Percentiles rank a stretch among this genome's conserved stretches.
Evolutionary conservation across 306 rosid genomes (phyloP).

Genomic region (Prunus mongolica): DNA sequence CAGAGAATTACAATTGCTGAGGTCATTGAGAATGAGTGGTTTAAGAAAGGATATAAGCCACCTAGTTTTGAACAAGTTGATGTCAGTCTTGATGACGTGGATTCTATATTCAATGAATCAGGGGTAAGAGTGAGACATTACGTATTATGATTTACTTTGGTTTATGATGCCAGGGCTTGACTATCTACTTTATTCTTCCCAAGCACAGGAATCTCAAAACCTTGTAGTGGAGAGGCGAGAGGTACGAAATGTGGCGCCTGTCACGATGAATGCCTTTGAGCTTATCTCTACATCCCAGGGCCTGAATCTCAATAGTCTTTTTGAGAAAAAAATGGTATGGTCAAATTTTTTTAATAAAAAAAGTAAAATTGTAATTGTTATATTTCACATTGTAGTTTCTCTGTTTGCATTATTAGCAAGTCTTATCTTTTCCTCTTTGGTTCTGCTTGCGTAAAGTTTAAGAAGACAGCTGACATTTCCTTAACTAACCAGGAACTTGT

Average conservation of each 20-base stretch:
- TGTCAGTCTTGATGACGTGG: conserved; percentile 68
- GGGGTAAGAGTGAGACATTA: conserved; percentile 42
- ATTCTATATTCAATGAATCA: conserved; percentile 62
- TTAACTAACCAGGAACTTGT: conserved; percentile 60
- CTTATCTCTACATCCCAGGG: conserved; percentile 93
- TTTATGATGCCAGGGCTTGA: conserved; percentile 13
- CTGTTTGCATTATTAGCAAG: conserved; percentile 10
- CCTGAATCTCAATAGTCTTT: conserved; percentile 77
- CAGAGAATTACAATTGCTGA: conserved; percentile 85
- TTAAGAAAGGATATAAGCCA: conserved; percentile 86
- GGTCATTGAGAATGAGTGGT: conserved; percentile 90
- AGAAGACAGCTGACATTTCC: conserved; percentile 11
- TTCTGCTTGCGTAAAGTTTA: neutral
- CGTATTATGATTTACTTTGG: conserved; percentile 7
- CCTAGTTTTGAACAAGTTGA: conserved; percentile 72
- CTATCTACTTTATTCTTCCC: conserved; percentile 19
- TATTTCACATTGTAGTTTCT: neutral
- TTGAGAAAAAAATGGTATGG: conserved; percentile 91
- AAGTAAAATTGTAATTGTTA: neutral
- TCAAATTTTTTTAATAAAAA: neutral
- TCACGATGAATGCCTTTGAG: conserved; percentile 94
- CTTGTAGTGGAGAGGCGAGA: conserved; percentile 80
- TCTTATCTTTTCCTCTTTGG: neutral
- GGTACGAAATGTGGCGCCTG: conserved; percentile 52
- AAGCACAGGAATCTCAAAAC: conserved; percentile 50